Conservation (phyloP, 352 stramenopile species). For the Phytophthora tentaculata region DNA sequence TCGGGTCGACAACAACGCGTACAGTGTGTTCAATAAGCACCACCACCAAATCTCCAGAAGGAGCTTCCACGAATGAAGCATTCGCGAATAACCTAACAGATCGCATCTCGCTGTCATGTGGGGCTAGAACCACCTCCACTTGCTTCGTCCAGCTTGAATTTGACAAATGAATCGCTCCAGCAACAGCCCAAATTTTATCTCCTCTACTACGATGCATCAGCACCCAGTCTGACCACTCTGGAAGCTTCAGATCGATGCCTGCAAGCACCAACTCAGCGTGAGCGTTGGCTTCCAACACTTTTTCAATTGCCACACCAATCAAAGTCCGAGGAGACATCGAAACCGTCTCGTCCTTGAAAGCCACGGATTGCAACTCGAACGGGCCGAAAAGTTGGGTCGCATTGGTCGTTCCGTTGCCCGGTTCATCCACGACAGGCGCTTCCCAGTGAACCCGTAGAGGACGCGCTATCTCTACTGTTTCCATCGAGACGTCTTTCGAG, state of each 20-base stretch:
- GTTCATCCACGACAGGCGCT: not conserved
- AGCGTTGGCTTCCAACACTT: not conserved
- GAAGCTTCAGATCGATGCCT: slow-evolving; percentile 5
- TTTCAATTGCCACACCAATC: not conserved
- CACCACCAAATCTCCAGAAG: slow-evolving; percentile 5
- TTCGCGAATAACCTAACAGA: slow-evolving; percentile 12
- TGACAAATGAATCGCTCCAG: not conserved
- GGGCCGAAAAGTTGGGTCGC: slow-evolving; percentile 10
- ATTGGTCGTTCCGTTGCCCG: not conserved
- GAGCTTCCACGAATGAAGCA: slow-evolving; percentile 11
- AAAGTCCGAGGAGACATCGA: not conserved
- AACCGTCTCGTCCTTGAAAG: slow-evolving; percentile 15
- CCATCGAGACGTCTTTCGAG: not conserved
- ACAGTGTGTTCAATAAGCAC: slow-evolving; percentile 10
- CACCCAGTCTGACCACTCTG: slow-evolving; percentile 18
- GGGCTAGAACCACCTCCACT: slow-evolving; percentile 11
- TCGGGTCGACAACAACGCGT: slow-evolving; percentile 10
- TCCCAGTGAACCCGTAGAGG: slow-evolving; percentile 18
- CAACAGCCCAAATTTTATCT: not conserved
- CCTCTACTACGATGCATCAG: slow-evolving; percentile 15
- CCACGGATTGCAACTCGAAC: slow-evolving; percentile 12
- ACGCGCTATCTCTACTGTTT: slow-evolving; percentile 6
- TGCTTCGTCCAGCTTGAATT: slow-evolving; percentile 8
- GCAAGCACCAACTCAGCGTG: not conserved
- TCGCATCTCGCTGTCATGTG: not conserved